Evolutionary conservation across 108 stramenopile species (phyloP), one percentile per base, ranked within the genome.

Genomic region (Licmophora abbreviata): DNA sequence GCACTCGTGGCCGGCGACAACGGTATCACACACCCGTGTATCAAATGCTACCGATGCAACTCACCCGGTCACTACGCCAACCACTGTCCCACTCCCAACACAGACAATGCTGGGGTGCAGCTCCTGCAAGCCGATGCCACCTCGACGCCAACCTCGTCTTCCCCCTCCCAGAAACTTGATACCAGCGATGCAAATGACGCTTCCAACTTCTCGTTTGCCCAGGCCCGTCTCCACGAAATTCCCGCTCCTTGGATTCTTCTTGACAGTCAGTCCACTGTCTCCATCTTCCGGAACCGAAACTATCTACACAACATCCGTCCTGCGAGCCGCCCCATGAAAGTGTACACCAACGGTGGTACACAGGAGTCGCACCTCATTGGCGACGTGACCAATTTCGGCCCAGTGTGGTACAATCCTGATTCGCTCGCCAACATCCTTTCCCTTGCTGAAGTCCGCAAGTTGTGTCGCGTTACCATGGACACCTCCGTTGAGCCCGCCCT

Each of bases 351-450:
- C 35, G 68, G 49, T 30, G 64, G 68, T 14, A 24, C 24, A 0
- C 27, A 20, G 0, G 30, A 7, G 0, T 54, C 56, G 18, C 32
- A 56, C 18, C 23, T 56, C 20, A 20, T 27, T 9, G 68, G 59
- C 0, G 15, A 32, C 1, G 33, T 76, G 5, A 34, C 54, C 0
- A 61, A 62, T 20, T 57, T 56, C 27, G 65, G 66, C 5, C 44
- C 20, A 17, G 69, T 71, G n/a, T 76, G 74, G 74, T 67, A 63
- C 30, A 24, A 66, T 27, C 61, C 56, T 0, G 28, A 54, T 0
- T 59, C 66, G 17, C 56, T 67, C 22, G 74, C 61, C 10, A 76
- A 76, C 28, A 66, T 76, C 46, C 43, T 76, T 14, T 67, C 66
- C 10, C 51, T 75, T 1, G 23, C 47, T 6, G 0, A 43, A 14